Percentiles rank a stretch among this genome's conserved stretches.
Evolutionary conservation across 2,329 filamentous ascomycete genomes (phyloP).

Genomic region (Penicillium sp.): DNA sequence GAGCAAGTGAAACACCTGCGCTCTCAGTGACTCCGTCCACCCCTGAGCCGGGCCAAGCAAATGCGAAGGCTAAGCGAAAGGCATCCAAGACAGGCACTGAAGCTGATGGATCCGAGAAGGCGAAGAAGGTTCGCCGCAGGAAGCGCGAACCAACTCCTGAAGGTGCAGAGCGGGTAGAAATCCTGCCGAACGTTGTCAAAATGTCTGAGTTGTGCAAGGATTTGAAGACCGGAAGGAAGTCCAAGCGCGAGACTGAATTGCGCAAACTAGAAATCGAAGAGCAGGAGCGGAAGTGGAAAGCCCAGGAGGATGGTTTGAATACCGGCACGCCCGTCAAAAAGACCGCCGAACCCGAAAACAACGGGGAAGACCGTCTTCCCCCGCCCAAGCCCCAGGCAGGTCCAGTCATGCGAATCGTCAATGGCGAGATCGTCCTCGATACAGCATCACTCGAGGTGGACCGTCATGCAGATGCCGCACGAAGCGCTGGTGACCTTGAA

Average conservation of each 20-base stretch:
- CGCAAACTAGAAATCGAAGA: conserved; percentile 57
- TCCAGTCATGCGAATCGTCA: conserved; percentile 53
- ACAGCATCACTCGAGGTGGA: conserved; percentile 54
- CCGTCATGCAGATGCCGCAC: conserved; percentile 52
- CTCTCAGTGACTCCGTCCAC: conserved; percentile 21
- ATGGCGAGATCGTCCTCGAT: conserved; percentile 58
- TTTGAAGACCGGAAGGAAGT: conserved; percentile 55
- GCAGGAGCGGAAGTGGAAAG: conserved; percentile 44
- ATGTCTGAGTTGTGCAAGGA: conserved; percentile 60
- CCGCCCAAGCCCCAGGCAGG: conserved; percentile 36
- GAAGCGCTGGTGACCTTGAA: conserved; percentile 48
- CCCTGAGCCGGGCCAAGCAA: conserved; percentile 21
- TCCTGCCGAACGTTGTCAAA: conserved; percentile 53
- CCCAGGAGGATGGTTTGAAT: conserved; percentile 33
- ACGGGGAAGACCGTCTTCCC: conserved; percentile 17
- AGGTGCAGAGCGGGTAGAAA: conserved; percentile 49
- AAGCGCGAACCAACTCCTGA: conserved; percentile 47
- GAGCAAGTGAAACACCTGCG: conserved; percentile 17
- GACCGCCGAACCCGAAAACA: conserved; percentile 24
- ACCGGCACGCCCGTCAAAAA: conserved; percentile 25
- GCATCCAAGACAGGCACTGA: conserved; percentile 24
- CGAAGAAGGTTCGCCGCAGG: conserved; percentile 32
- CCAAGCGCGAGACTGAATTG: conserved; percentile 57
- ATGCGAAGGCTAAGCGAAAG: conserved; percentile 27
- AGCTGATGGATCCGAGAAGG: conserved; percentile 20